Evolutionary conservation across 169 alveolate genomes (phyloP), one percentile per base, ranked within the genome.

Genomic region (Plasmodium falciparum): DNA sequence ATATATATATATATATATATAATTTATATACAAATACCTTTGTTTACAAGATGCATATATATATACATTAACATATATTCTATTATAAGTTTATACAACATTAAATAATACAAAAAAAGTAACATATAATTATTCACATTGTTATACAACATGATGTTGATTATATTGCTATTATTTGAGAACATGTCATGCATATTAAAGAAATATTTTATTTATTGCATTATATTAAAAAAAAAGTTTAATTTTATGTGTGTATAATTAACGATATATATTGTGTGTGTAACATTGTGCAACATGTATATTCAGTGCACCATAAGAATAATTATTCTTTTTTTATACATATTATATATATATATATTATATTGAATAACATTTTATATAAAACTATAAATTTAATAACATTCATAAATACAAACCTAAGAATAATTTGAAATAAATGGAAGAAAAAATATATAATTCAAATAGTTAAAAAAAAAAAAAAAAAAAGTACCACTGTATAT

Each of bases 231-330:
- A 33, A 33, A 80, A 67, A 80, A 69, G 22, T 47, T 56, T 24
- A 58, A 52, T 65, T 80, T 80, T 39, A 69, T 67, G 83, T 80
- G 90, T 80, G 75, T 24, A 58, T 71, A 24, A 43, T 67, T 80
- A 70, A 26, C 59, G 52, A 69, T 67, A 69, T 33, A 33, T 50
- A 45, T 67, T 67, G 61, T 80, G 90, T 80, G 90, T 33, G 88
- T 74, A 74, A 49, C 33, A 74, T 72, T 74, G 88, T 80, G 90
- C 90, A 80, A 58, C 83, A 39, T 56, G 73, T 80, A 67, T 56
- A 80, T 39, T 69, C 74, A 80, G 83, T 80, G 90, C 90, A 80
- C 90, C 80, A 80, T 76, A 76, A 17, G 75, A 65, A 76, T 70
- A 65, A 67, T 80, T 47, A 65, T 49, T 45, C 22, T 47, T 76